Conservation (phyloP, 768 basidiomycete species). For the Mycena olivaceomarginata region DNA sequence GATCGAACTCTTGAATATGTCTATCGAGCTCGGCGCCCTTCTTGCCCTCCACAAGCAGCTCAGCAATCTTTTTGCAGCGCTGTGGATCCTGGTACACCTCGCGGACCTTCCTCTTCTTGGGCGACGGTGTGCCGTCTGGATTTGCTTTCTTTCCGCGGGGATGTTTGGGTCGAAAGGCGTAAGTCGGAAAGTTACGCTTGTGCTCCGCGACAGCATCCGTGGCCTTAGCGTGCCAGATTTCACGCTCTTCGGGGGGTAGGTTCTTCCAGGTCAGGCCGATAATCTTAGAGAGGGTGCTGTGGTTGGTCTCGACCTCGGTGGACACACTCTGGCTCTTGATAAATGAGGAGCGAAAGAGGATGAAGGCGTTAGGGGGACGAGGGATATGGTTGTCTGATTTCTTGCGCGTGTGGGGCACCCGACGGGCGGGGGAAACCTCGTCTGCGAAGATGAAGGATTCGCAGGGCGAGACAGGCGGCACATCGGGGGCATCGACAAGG, state of each 20-base stretch:
- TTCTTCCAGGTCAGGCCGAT: conserved; percentile 79
- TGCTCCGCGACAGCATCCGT: conserved; percentile 84
- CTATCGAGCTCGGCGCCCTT: conserved; percentile 74
- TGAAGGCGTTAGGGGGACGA: conserved; percentile 79
- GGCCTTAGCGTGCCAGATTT: conserved; percentile 85
- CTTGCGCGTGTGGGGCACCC: conserved; percentile 68
- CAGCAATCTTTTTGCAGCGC: conserved; percentile 81
- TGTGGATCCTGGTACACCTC: conserved; percentile 79
- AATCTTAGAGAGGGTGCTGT: conserved; percentile 78
- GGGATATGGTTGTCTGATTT: conserved; percentile 75
- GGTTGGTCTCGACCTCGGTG: conserved; percentile 75
- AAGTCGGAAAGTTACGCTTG: conserved; percentile 84
- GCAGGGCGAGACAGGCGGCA: conserved; percentile 41
- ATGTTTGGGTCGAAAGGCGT: conserved; percentile 83
- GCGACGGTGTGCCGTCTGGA: conserved; percentile 47
- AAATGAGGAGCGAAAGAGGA: conserved; percentile 77
- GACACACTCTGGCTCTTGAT: conserved; percentile 76
- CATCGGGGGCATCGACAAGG: conserved; percentile 49
- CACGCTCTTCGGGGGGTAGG: conserved; percentile 71
- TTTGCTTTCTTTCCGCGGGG: conserved; percentile 60
- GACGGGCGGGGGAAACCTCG: conserved; percentile 50
- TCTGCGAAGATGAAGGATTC: conserved; percentile 69
- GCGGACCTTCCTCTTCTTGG: conserved; percentile 71
- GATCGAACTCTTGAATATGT: conserved; percentile 74
- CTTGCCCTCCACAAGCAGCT: conserved; percentile 74